Percentiles rank a stretch among this genome's conserved stretches.
phyloP scores from a whole-genome alignment of 1,139 yeast species.

The Geotrichum siamense region DNA sequence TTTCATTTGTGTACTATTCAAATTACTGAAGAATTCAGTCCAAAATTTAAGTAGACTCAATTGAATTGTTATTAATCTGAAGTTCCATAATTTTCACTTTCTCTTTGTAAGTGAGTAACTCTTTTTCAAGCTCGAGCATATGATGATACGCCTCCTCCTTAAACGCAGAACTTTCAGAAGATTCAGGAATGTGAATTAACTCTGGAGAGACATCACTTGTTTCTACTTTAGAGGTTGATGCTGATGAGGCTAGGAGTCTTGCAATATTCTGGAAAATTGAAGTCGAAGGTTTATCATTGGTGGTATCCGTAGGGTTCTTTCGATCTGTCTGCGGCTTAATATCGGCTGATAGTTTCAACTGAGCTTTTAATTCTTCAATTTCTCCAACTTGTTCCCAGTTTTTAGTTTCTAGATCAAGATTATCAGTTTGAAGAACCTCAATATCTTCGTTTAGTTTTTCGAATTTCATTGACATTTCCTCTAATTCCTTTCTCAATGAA shows the following conservation, averaged over 20 bases:
- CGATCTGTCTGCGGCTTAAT: background rate
- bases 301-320: too few relatives aligned
- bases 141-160: conserved; percentile 17
- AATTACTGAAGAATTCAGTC: too few relatives aligned
- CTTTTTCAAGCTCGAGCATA: conserved; percentile 16
- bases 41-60: too few relatives aligned
- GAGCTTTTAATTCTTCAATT: background rate
- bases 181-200: too few relatives aligned
- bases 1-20: too few relatives aligned
- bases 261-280: conserved; percentile 4
- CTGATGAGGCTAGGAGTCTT: background rate
- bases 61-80: too few relatives aligned
- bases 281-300: background rate
- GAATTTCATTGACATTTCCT: background rate
- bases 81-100: conserved; percentile 10
- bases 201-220: too few relatives aligned
- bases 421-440: conserved; percentile 6
- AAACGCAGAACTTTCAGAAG: conserved; percentile 7
- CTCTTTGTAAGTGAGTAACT: conserved; percentile 10
- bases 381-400: conserved; percentile 4
- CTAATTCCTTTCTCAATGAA: conserved; percentile 4
- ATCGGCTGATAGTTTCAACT: too few relatives aligned
- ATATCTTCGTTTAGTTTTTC: conserved; percentile 6
- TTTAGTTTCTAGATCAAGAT: conserved; percentile 6
- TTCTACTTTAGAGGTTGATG: background rate